phyloP scores from a whole-genome alignment of 768 basidiomycete genomes.

The Polyporus arcularius region DNA sequence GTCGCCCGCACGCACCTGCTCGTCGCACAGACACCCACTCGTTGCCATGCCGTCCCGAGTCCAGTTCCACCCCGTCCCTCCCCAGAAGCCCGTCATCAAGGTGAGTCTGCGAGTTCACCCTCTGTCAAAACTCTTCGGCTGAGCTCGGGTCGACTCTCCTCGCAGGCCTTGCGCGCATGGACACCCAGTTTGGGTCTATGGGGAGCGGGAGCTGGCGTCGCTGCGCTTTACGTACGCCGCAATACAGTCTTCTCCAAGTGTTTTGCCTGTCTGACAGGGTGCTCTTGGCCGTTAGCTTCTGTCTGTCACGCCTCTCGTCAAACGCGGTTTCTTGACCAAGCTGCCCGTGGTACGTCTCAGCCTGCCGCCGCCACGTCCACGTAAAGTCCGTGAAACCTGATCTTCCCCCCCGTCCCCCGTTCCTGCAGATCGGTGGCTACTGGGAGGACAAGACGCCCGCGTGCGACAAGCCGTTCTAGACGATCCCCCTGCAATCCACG shows the following conservation, averaged over 20 bases:
- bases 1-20: neutral
- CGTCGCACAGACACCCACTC: neutral
- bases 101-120: constrained; percentile 18
- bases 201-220: constrained; percentile 69
- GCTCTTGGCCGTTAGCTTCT: constrained; percentile 51
- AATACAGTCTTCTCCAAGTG: neutral
- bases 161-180: constrained; percentile 50
- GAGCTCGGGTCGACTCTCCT: neutral
- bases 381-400: neutral
- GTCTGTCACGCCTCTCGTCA: constrained; percentile 85
- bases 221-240: constrained; percentile 63
- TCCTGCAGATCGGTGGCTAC: constrained; percentile 61
- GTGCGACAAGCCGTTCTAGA: constrained; percentile 83
- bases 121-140: neutral
- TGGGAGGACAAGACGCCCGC: constrained; percentile 80
- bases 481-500: constrained; percentile 2
- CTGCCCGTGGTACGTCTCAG: constrained; percentile 65
- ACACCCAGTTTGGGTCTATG: constrained; percentile 61
- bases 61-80: constrained; percentile 32
- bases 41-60: constrained; percentile 36
- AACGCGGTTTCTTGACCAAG: constrained; percentile 70
- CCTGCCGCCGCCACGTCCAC: constrained; percentile 6
- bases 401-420: constrained; percentile 1
- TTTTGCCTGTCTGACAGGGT: constrained; percentile 1
- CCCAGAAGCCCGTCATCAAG: constrained; percentile 20